Evolutionary conservation across 2,329 filamentous ascomycete genomes (phyloP).

Genomic region (Colletotrichum siamense): DNA sequence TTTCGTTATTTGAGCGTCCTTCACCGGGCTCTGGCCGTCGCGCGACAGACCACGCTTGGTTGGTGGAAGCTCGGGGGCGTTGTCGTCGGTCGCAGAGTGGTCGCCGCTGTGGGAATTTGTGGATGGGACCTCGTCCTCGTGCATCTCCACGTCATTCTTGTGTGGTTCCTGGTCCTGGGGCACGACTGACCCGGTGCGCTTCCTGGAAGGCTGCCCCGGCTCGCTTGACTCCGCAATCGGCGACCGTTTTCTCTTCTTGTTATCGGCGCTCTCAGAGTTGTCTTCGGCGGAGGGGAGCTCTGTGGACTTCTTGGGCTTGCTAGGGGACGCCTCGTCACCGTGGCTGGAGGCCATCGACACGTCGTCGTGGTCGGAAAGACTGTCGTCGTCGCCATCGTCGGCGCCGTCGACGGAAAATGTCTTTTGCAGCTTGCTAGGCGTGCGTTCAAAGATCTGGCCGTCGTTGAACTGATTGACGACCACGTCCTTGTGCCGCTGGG

Average conservation of each 20-base stretch:
- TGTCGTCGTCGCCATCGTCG: conserved; percentile 41
- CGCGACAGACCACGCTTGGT: conserved; percentile 40
- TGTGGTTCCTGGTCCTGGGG: conserved; percentile 40
- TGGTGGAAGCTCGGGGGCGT: conserved; percentile 40
- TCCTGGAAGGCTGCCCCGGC: conserved; percentile 54
- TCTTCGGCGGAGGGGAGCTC: conserved; percentile 32
- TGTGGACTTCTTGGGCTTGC: conserved; percentile 34
- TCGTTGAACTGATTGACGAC: conserved; percentile 62
- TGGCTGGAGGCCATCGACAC: conserved; percentile 43
- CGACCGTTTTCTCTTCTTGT: conserved; percentile 58
- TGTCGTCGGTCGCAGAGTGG: conserved; percentile 54
- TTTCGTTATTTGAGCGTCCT: conserved; percentile 35
- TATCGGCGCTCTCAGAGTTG: conserved; percentile 41
- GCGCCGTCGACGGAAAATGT: conserved; percentile 38
- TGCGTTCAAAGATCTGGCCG: conserved; percentile 64
- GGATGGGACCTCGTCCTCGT: conserved; percentile 39
- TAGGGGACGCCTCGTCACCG: conserved; percentile 39
- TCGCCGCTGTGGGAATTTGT: conserved; percentile 41
- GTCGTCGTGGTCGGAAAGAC: conserved; percentile 46
- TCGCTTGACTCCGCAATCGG: conserved; percentile 49
- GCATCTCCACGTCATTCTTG: conserved; percentile 30
- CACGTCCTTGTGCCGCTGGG: conserved; percentile 66
- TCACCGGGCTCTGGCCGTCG: conserved; percentile 27
- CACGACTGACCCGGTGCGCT: conserved; percentile 57
- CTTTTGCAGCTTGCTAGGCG: conserved; percentile 78